These are phyloP conservation scores for Psilocybe mexicana DNA, from an alignment of 1,284 basidiomycete species.

Conservation along the genomic window DNA sequence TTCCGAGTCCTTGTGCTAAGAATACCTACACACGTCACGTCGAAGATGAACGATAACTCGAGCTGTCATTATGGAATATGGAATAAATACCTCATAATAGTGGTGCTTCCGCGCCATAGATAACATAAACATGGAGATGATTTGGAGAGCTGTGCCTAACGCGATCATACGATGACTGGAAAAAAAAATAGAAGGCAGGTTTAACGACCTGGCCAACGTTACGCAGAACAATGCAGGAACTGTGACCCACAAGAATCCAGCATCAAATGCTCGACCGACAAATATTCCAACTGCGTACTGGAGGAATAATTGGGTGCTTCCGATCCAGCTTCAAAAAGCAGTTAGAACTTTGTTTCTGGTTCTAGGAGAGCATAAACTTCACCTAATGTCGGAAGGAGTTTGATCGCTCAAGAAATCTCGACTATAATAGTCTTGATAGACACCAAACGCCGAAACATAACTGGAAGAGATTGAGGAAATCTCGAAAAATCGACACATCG, in stretches of 20 bases:
- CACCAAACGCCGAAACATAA: conserved; percentile 41
- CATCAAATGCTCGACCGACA: conserved; percentile 44
- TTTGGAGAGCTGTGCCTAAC: conserved; percentile 37
- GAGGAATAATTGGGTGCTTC: conserved; percentile 45
- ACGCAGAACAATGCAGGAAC: background rate
- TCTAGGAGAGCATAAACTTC: background rate
- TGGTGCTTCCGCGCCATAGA: conserved; percentile 36
- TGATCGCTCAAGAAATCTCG: conserved; percentile 41
- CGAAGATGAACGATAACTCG: background rate
- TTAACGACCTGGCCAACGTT: background rate
- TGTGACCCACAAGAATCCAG: conserved; percentile 41
- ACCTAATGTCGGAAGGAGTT: conserved; percentile 50
- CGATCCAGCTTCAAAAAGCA: conserved; percentile 40
- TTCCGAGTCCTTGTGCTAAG: conserved; percentile 52
- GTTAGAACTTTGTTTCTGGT: background rate
- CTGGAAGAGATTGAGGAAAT: conserved; percentile 19
- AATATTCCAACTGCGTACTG: conserved; percentile 42
- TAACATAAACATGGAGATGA: conserved; percentile 43
- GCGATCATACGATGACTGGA: conserved; percentile 39
- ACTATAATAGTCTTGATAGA: conserved; percentile 51
- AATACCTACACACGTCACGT: conserved; percentile 39
- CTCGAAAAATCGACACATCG: background rate
- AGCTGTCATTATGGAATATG: background rate
- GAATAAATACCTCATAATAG: conserved; percentile 39
- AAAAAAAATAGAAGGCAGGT: background rate